A percentile compares a stretch with the other conserved stretches of the same genome.
Conservation (phyloP, 2,329 filamentous ascomycete genomes). For the Colletotrichum cordylinicola region DNA sequence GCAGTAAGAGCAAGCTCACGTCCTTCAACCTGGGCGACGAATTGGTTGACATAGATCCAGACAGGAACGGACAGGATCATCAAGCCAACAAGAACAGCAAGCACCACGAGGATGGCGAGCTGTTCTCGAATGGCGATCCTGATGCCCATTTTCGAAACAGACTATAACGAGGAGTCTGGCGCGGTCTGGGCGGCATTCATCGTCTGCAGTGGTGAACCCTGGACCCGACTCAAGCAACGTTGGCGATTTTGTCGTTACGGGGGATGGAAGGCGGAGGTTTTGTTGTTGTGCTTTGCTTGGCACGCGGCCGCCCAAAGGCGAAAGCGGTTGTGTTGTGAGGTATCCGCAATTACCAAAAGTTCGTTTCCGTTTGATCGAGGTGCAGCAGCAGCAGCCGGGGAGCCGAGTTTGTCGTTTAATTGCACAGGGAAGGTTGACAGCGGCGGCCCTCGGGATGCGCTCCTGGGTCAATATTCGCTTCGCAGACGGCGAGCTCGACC, state of each 20-base stretch:
- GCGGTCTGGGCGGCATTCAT: conserved; percentile 17
- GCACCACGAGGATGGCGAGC: conserved; percentile 78
- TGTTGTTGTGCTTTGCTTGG: conserved; percentile 10
- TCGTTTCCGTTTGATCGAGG: neutral
- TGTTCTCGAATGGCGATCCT: conserved; percentile 88
- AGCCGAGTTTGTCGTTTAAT: neutral
- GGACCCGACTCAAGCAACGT: neutral
- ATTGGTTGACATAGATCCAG: conserved; percentile 63
- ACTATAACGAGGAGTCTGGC: conserved; percentile 18
- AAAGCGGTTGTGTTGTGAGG: neutral
- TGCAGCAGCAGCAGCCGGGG: neutral
- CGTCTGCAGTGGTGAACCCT: conserved; percentile 7
- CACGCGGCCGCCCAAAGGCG: neutral
- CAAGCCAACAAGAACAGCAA: conserved; percentile 76
- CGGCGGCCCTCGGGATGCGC: neutral
- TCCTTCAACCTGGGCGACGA: conserved; percentile 57
- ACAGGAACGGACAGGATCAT: conserved; percentile 82
- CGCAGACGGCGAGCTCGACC: neutral
- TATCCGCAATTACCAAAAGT: conserved; percentile 1
- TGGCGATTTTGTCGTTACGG: neutral
- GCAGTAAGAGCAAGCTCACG: conserved; percentile 78
- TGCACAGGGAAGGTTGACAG: neutral
- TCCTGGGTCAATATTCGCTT: neutral
- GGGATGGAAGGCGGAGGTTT: neutral
- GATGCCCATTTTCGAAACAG: conserved; percentile 54